Percentiles rank a stretch among this genome's conserved stretches.
These are phyloP conservation scores for Lodderomyces jiufengensis DNA, from an alignment of 1,139 yeast species.

Conservation along the genomic window DNA sequence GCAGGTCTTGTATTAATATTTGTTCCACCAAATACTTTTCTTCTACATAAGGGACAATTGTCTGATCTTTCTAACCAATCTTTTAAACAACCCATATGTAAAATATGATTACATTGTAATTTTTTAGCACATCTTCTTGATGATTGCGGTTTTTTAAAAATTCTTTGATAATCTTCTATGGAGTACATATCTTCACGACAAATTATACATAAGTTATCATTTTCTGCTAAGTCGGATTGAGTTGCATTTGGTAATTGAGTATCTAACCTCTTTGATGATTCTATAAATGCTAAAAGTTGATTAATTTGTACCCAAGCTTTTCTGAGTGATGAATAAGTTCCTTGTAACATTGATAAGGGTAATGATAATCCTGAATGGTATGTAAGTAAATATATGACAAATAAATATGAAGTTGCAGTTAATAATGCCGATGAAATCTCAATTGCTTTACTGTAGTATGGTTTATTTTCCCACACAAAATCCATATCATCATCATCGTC, in stretches of 20 bases:
- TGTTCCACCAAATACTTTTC: constrained; percentile 48
- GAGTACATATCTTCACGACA: constrained; percentile 80
- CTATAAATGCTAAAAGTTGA: constrained; percentile 53
- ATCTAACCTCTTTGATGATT: constrained; percentile 65
- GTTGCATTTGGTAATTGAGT: constrained; percentile 59
- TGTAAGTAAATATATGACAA: constrained; percentile 35
- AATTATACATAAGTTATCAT: constrained; percentile 68
- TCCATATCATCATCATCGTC: constrained; percentile 54
- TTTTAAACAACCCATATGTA: constrained; percentile 86
- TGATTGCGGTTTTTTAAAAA: constrained; percentile 23
- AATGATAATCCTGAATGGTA: constrained; percentile 54
- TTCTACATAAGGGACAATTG: constrained; percentile 87
- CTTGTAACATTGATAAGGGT: constrained; percentile 68
- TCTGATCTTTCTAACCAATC: constrained; percentile 93
- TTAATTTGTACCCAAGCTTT: constrained; percentile 47
- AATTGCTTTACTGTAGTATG: constrained; percentile 54
- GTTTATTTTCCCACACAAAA: constrained; percentile 67
- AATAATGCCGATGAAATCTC: constrained; percentile 49
- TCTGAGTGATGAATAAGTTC: constrained; percentile 54
- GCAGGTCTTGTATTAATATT: too few relatives aligned
- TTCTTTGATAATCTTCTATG: constrained; percentile 26
- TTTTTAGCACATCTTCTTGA: constrained; percentile 65
- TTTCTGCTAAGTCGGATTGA: constrained; percentile 54
- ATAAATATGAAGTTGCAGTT: constrained; percentile 32
- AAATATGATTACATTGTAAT: constrained; percentile 78